Evolutionary conservation across 768 basidiomycete genomes (phyloP).

Genomic region (Tubosaeta brunneosetosa): DNA sequence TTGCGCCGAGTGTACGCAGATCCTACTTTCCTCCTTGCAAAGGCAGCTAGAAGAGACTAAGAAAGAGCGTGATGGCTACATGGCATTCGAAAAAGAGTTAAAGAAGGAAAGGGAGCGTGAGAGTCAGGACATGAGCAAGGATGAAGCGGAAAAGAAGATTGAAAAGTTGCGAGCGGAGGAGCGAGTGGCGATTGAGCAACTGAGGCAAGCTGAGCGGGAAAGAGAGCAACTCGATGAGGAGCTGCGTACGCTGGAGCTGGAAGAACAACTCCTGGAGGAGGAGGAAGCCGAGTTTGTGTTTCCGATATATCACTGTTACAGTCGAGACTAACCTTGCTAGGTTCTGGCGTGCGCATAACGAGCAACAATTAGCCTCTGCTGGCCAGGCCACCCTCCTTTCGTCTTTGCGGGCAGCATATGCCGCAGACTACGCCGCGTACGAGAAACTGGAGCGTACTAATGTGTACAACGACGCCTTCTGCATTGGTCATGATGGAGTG

Average conservation of each 20-base stretch:
- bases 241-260: constrained; percentile 60
- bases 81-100: constrained; percentile 87
- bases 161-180: constrained; percentile 69
- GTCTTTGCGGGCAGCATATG: constrained; percentile 72
- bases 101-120: constrained; percentile 77
- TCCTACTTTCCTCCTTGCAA: constrained; percentile 69
- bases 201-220: constrained; percentile 73
- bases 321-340: constrained; percentile 34
- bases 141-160: constrained; percentile 69
- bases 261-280: constrained; percentile 71
- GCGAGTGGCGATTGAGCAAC: constrained; percentile 62
- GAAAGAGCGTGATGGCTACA: constrained; percentile 88
- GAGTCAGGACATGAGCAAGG: constrained; percentile 52
- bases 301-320: background rate
- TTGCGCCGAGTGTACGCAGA: constrained; percentile 90
- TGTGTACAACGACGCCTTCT: constrained; percentile 94
- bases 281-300: constrained; percentile 78
- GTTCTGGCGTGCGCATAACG: constrained; percentile 80
- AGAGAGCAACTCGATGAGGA: constrained; percentile 72
- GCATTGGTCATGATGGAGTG: constrained; percentile 89
- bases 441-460: constrained; percentile 89
- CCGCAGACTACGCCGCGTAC: constrained; percentile 67
- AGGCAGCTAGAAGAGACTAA: constrained; percentile 84
- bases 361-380: constrained; percentile 59
- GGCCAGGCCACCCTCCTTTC: constrained; percentile 67